phyloP scores from a whole-genome alignment of 129 eudicot genomes.

The Erigeron canadensis region DNA sequence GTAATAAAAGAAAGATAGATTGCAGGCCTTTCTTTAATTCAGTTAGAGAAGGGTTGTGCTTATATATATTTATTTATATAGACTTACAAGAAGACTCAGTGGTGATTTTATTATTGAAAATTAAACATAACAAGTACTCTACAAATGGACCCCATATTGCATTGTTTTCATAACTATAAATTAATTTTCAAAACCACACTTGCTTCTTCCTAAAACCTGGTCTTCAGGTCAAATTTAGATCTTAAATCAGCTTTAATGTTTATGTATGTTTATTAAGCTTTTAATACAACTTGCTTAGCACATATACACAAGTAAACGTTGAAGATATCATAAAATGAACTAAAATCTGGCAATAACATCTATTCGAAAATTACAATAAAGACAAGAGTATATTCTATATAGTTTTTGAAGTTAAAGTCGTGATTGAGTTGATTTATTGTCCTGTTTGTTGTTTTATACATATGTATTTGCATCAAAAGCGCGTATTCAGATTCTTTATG shows the following conservation, averaged over 20 bases:
- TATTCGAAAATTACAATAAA: background rate
- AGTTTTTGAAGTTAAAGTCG: conserved; percentile 5
- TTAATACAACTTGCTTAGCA: background rate
- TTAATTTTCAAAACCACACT: conserved; percentile 5
- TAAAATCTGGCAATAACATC: background rate
- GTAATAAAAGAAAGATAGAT: background rate
- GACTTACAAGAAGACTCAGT: background rate
- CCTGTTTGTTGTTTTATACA: conserved; percentile 10
- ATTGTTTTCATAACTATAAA: conserved; percentile 20
- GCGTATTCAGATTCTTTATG: background rate
- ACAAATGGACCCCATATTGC: conserved; percentile 37
- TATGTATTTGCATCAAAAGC: conserved; percentile 11
- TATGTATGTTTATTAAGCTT: background rate
- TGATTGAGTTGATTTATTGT: conserved; percentile 8
- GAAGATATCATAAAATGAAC: background rate
- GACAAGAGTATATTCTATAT: background rate
- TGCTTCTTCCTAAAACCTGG: conserved; percentile 11
- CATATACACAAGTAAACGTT: background rate
- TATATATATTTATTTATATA: background rate
- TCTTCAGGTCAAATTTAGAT: background rate
- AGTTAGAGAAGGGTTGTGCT: background rate
- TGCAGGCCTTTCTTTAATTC: background rate
- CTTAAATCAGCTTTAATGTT: background rate
- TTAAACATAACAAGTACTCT: background rate
- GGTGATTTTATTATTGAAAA: background rate